These are phyloP conservation scores for Penicillium canariense DNA, from an alignment of 495 filamentous ascomycete species.

Conservation along the genomic window DNA sequence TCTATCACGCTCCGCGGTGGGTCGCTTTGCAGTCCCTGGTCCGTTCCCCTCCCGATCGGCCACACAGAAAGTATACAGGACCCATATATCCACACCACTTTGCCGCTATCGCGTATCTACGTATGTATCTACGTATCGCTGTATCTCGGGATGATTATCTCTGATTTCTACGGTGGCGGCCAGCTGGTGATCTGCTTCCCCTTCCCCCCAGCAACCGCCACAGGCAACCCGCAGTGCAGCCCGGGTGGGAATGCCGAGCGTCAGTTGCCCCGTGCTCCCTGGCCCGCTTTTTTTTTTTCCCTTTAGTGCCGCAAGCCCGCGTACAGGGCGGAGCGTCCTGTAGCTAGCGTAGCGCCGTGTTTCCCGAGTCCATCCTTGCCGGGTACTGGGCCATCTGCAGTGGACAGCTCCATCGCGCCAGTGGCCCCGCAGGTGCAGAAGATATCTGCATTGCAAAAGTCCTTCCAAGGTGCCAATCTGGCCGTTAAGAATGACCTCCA, in stretches of 20 bases:
- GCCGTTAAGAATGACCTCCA: neutral
- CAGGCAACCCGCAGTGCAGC: constrained; percentile 20
- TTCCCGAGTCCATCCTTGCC: constrained; percentile 8
- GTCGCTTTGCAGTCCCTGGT: neutral
- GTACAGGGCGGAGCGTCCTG: neutral
- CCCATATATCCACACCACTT: too few species aligned
- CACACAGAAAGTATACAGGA: too few species aligned
- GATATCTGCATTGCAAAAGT: constrained; percentile 7
- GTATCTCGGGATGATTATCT: neutral
- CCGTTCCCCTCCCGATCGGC: neutral
- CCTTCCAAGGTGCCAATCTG: neutral
- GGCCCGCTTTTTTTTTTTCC: constrained; percentile 17
- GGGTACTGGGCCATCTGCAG: constrained; percentile 19
- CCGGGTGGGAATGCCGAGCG: constrained; percentile 27
- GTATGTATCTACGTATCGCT: too few species aligned
- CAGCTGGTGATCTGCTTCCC: constrained; percentile 12
- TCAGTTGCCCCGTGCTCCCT: constrained; percentile 24
- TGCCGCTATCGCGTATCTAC: too few species aligned
- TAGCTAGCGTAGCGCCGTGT: constrained; percentile 2
- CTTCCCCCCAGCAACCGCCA: constrained; percentile 24
- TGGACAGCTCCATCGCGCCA: neutral
- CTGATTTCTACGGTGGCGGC: constrained; percentile 4
- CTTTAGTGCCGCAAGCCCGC: constrained; percentile 3
- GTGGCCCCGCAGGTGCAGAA: neutral
- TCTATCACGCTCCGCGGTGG: constrained; percentile 14